Percentiles rank a stretch among this genome's conserved stretches.
These are phyloP conservation scores for Candida andamanensis DNA, from an alignment of 805 yeast genomes.

Conservation along the genomic window DNA sequence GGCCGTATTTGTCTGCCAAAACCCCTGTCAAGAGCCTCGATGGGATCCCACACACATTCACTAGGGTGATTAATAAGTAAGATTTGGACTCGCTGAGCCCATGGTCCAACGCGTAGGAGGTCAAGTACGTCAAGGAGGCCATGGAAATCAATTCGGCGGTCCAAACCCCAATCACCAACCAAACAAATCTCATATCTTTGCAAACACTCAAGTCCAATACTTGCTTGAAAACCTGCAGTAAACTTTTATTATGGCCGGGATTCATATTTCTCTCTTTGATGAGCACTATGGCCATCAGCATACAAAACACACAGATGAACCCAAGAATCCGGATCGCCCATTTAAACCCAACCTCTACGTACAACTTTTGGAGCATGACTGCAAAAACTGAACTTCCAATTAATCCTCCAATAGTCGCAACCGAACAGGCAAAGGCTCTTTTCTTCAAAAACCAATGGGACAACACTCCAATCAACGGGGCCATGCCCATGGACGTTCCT, in stretches of 20 bases:
- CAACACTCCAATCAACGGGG: conserved; percentile 22
- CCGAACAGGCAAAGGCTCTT: conserved; percentile 23
- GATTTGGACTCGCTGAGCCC: conserved; percentile 16
- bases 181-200: conserved; percentile 18
- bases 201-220: conserved; percentile 18
- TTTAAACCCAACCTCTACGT: conserved; percentile 21
- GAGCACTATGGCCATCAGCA: conserved; percentile 14
- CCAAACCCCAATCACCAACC: conserved; percentile 21
- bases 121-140: conserved; percentile 26
- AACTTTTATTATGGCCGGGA: not conserved
- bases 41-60: conserved; percentile 25
- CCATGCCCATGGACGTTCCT: conserved; percentile 25
- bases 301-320: conserved; percentile 17
- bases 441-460: conserved; percentile 24
- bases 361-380: conserved; percentile 20
- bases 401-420: conserved; percentile 26
- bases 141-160: conserved; percentile 47
- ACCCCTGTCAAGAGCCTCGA: conserved; percentile 22
- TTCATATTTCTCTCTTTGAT: conserved; percentile 16
- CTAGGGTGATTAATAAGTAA: conserved; percentile 21
- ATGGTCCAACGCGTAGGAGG: conserved; percentile 23
- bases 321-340: conserved; percentile 24
- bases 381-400: conserved; percentile 25
- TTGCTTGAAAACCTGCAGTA: conserved; percentile 23
- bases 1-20: conserved; percentile 24